These are phyloP conservation scores for Pseudonectria foliicola DNA, from an alignment of 2,329 filamentous ascomycete genomes.

Conservation along the genomic window DNA sequence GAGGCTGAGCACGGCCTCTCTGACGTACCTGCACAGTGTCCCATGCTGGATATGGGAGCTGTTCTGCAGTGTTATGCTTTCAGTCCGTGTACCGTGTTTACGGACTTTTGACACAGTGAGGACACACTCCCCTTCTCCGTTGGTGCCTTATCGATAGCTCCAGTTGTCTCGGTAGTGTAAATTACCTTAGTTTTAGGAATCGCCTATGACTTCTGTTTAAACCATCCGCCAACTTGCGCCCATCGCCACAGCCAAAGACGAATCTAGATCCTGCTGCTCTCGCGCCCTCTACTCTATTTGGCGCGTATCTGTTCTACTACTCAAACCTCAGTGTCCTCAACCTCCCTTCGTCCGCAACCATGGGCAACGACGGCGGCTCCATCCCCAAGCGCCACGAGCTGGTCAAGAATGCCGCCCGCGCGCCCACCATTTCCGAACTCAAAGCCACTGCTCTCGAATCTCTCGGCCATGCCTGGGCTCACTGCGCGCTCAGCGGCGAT, in stretches of 20 bases:
- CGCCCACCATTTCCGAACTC: slow-evolving; percentile 73
- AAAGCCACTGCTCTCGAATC: slow-evolving; percentile 85
- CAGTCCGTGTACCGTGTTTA: no score
- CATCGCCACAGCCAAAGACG: no score
- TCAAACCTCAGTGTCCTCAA: background rate
- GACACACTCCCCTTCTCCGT: no score
- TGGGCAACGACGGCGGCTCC: slow-evolving; percentile 97
- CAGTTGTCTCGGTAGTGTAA: no score
- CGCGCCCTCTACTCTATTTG: background rate
- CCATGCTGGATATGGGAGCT: slow-evolving; percentile 1
- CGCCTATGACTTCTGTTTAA: no score
- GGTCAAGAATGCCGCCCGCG: slow-evolving; percentile 84
- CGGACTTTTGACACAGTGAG: no score
- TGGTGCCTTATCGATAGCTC: no score
- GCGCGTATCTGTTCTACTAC: background rate
- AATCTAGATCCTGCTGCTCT: no score
- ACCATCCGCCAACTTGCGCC: no score
- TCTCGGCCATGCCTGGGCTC: slow-evolving; percentile 78
- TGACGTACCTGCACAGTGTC: slow-evolving; percentile 13
- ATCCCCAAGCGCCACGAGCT: slow-evolving; percentile 95
- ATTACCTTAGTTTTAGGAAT: no score
- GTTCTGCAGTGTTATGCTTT: no score
- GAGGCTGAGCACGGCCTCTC: slow-evolving; percentile 1
- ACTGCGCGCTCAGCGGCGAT: slow-evolving; percentile 78
- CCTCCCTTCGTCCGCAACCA: slow-evolving; percentile 31